Base-by-base conservation (phyloP, 2,329 filamentous ascomycete genomes). In the Aspergillus piperis region DNA sequence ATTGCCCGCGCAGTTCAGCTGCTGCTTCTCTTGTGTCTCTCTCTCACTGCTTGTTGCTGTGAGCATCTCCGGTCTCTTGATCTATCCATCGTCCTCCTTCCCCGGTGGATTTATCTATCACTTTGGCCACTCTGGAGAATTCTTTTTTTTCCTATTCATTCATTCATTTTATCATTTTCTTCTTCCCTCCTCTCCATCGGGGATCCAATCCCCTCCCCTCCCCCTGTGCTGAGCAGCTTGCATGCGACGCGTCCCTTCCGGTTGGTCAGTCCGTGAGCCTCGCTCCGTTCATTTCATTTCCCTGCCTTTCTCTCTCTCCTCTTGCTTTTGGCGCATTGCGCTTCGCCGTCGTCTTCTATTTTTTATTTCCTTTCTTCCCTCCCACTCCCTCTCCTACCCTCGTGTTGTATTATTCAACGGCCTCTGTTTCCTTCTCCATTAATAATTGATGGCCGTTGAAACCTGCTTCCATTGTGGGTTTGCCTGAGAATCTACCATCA, bases 391-490 rank as follows among this genome's bases (percentile, higher is more conserved):
- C 13, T 30, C 19, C 15, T 32, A 32, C 48, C 4, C 32, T 11
- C 38, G 21, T 51, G 36, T 41, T 21, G 10, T 25, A 6, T 6
- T 5, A 36, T 36, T 36, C 32, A 36, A 36, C 4, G 32, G 11
- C 32, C 3, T 36, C 32, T 36, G 32, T 5, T 36, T 36, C 11
- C 32, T 11, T 36, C 36, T 19, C 21, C 25, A 17, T 38, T 17
- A 17, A 50, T 53, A 19, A 15, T 38, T 36, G 23, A 36, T 56
- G 41, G 30, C 53, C 54, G 39, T 21, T 38, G 13, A 38, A 8
- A 10, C 19, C 23, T 13, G n/a, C 38, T 19, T 42, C 48, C 38
- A 52, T 71, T 71, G 53, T 64, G 62, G 44, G 21, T 62, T 44
- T 59, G 42, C 32, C 54, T 60, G 57, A 57, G 51, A 54, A 23